These are phyloP conservation scores for Eragrostis tef DNA, from an alignment of 202 grass and related monocot species.

Conservation along the genomic window DNA sequence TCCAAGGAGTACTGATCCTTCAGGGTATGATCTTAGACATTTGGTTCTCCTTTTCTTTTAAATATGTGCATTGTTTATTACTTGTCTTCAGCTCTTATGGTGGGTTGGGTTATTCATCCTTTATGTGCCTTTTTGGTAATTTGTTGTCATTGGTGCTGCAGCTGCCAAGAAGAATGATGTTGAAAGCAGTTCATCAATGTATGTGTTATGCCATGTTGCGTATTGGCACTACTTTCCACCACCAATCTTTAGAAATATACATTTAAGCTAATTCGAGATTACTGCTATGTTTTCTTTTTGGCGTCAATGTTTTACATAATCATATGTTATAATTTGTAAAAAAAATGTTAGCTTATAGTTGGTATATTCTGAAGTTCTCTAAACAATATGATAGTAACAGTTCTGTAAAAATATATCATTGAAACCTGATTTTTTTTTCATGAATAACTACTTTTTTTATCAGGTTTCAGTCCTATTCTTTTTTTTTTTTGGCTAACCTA, in stretches of 20 bases:
- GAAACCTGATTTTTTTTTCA: slow-evolving; percentile 9
- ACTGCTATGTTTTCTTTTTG: not conserved
- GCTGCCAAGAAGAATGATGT: too few species aligned
- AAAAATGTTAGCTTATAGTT: slow-evolving; percentile 8
- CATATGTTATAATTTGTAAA: not conserved
- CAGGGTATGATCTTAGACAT: too few species aligned
- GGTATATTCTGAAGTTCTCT: not conserved
- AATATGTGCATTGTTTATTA: not conserved
- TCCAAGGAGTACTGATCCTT: slow-evolving; percentile 41
- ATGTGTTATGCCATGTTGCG: too few species aligned
- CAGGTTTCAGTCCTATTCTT: not conserved
- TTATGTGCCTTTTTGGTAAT: not conserved
- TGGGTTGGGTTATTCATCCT: not conserved
- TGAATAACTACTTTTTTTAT: not conserved
- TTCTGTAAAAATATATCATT: not conserved
- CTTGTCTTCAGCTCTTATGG: not conserved
- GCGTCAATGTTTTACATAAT: slow-evolving; percentile 10
- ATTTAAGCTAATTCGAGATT: not conserved
- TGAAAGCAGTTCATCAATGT: too few species aligned
- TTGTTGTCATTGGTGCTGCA: too few species aligned
- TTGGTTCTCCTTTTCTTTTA: not conserved
- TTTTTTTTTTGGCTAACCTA: slow-evolving; percentile 29
- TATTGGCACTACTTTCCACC: too few species aligned
- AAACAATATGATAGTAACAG: not conserved
- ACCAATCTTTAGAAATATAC: slow-evolving; percentile 8